Base-by-base conservation (phyloP, 805 yeast genomes). In the Starmerella sp. region DNA sequence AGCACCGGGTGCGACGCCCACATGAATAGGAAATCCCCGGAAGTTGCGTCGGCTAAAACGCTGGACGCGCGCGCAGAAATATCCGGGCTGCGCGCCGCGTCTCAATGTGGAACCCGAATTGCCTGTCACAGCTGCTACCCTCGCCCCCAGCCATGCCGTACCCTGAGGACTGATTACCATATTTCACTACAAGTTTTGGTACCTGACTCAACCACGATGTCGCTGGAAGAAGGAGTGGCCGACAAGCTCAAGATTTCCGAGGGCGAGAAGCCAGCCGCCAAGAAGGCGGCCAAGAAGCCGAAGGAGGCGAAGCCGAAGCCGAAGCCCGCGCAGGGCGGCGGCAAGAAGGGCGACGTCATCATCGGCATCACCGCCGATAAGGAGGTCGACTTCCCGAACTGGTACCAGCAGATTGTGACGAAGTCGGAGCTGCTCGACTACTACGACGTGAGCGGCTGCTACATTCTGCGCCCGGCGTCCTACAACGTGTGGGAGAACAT, bases 341-440 rank as follows among this genome's bases (percentile, higher is more conserved):
- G 65, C 69, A 39, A 61, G 49, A 51, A 53, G 36, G 52, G 55
- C 55, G 62, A 59, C 41, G 58, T 54, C 17, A 58, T 68, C 38
- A 67, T 93, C 63, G 98, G 98, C 72, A 91, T 93, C 69, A 93
- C 97, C 47, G 95, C 86, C 51, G 95, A 88, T 72, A 93, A 93
- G 74, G 80, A 82, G 60, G 76, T 81, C 65, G 98, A 93, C 69
- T 93, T 93, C 77, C 82, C 98, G 59, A 82, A 89, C 52, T 93
- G 99, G 99, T 93, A 93, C 75, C 90, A 90, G 65, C 98, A 93
- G 76, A 84, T 95, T 57, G 78, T 90, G 62, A 86, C 95, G 66
- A 93, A 93, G 74, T 95, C 96, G 73, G 99, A 93, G 73, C 87
- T 95, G 96, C 78, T 93, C 66, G 98, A 95, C 70, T 93, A 93